Percentiles rank a stretch among this genome's conserved stretches.
Evolutionary conservation across 768 basidiomycete genomes (phyloP).

Genomic region (Austroboletus eburneus): DNA sequence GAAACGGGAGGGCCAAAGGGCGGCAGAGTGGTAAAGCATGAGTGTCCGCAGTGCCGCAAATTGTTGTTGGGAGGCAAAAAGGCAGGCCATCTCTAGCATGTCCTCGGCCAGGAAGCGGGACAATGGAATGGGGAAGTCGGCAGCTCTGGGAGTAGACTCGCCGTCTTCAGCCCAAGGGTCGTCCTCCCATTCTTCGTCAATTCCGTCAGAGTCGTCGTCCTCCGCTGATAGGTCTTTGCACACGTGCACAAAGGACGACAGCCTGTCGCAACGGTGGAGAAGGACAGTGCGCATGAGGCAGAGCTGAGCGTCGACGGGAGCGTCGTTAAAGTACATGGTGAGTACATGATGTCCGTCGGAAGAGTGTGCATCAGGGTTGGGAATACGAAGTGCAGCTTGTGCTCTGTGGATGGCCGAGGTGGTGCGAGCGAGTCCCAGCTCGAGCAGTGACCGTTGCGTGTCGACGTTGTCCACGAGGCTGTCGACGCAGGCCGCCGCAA

Average conservation of each 20-base stretch:
- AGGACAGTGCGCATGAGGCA: slow-evolving; percentile 64
- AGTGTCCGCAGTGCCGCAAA: slow-evolving; percentile 58
- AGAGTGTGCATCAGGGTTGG: slow-evolving; percentile 17
- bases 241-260: slow-evolving; percentile 71
- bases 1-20: slow-evolving; percentile 68
- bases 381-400: slow-evolving; percentile 34
- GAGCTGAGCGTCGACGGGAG: slow-evolving; percentile 59
- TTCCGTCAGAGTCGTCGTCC: slow-evolving; percentile 26
- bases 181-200: slow-evolving; percentile 46
- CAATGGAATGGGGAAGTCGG: slow-evolving; percentile 48
- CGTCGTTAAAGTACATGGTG: slow-evolving; percentile 49
- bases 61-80: slow-evolving; percentile 60
- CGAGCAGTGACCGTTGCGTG: slow-evolving; percentile 55
- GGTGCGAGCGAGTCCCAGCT: slow-evolving; percentile 62
- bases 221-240: slow-evolving; percentile 37
- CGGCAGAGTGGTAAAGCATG: slow-evolving; percentile 47
- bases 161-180: slow-evolving; percentile 65
- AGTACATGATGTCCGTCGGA: slow-evolving; percentile 29
- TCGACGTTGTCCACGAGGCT: slow-evolving; percentile 54
- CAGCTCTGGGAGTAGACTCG: slow-evolving; percentile 24
- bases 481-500: slow-evolving; percentile 68
- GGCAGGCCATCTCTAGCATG: slow-evolving; percentile 54
- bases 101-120: slow-evolving; percentile 59
- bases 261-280: slow-evolving; percentile 61
- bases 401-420: slow-evolving; percentile 43